A percentile compares a stretch with the other conserved stretches of the same genome.
phyloP scores from a whole-genome alignment of 345 rosid species.

The Nasturtium officinale region DNA sequence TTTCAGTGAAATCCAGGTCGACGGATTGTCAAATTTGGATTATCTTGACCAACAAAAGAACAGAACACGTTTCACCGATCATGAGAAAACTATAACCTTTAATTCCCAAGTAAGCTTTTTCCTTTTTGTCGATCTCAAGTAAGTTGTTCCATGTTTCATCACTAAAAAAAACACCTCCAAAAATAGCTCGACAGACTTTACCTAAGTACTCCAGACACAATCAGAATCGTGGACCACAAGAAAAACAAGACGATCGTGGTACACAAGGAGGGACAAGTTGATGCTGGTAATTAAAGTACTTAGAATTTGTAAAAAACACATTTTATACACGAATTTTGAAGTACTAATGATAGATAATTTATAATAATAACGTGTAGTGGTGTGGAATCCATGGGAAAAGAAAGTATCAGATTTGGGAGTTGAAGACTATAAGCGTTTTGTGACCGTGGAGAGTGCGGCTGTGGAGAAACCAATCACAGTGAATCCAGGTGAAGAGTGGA shows the following conservation, averaged over 20 bases:
- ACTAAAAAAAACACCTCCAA: slow-evolving; percentile 9
- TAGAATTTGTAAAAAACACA: background rate
- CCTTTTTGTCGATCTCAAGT: background rate
- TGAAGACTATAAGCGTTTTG: slow-evolving; percentile 83
- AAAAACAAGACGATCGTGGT: slow-evolving; percentile 89
- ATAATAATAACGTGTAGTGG: slow-evolving; percentile 53
- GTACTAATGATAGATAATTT: slow-evolving; percentile 18
- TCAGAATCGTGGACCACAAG: slow-evolving; percentile 85
- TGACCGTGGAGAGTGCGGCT: slow-evolving; percentile 84
- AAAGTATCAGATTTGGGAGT: slow-evolving; percentile 79
- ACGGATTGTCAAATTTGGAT: slow-evolving; percentile 79
- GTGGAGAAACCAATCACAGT: slow-evolving; percentile 71
- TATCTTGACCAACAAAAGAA: slow-evolving; percentile 84
- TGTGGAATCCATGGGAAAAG: slow-evolving; percentile 99
- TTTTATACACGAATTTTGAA: background rate
- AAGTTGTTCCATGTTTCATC: background rate
- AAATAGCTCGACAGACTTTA: slow-evolving; percentile 75
- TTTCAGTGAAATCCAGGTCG: slow-evolving; percentile 87
- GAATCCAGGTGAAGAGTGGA: slow-evolving; percentile 93
- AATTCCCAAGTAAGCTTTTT: slow-evolving; percentile 68
- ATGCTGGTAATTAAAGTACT: slow-evolving; percentile 62
- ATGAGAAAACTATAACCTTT: slow-evolving; percentile 77
- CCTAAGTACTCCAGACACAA: slow-evolving; percentile 71
- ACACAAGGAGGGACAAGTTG: slow-evolving; percentile 93
- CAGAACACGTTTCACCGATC: slow-evolving; percentile 76